A percentile compares a stretch with the other conserved stretches of the same genome.
These are phyloP conservation scores for Pelargonium australe DNA, from an alignment of 441 rosid genomes.

Conservation along the genomic window DNA sequence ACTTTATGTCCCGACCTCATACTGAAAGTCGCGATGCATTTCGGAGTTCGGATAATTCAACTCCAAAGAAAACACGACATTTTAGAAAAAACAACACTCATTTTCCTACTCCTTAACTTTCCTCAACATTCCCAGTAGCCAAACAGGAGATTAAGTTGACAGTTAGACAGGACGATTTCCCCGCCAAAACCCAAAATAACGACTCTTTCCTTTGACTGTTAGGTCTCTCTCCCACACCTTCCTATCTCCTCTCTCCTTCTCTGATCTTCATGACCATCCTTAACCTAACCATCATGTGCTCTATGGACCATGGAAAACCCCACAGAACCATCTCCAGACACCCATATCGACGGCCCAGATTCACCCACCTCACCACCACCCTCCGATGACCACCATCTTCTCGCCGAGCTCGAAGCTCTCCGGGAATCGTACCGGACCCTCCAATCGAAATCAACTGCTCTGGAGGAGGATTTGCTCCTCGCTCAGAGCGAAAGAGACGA, in stretches of 20 bases:
- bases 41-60: too few relatives aligned
- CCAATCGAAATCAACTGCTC: constrained; percentile 24
- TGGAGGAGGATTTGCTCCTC: constrained; percentile 29
- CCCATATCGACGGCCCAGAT: constrained; percentile 18
- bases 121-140: neutral
- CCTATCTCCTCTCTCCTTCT: neutral
- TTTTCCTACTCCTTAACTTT: neutral
- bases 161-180: constrained; percentile 2
- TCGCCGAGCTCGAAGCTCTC: constrained; percentile 34
- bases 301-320: constrained; percentile 39
- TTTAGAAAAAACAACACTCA: neutral
- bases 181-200: constrained; percentile 27
- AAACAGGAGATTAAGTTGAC: neutral
- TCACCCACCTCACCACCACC: constrained; percentile 12
- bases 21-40: too few relatives aligned
- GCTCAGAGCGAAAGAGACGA: constrained; percentile 29
- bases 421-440: constrained; percentile 27
- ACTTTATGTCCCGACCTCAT: too few relatives aligned
- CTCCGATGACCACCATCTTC: constrained; percentile 26
- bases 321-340: constrained; percentile 18
- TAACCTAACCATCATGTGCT: constrained; percentile 11
- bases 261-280: constrained; percentile 2
- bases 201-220: constrained; percentile 37
- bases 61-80: too few relatives aligned
- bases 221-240: constrained; percentile 21